Evolutionary conservation across 805 yeast genomes (phyloP), one percentile per base, ranked within the genome.

Genomic region (Zygotorulaspora danielsina): DNA sequence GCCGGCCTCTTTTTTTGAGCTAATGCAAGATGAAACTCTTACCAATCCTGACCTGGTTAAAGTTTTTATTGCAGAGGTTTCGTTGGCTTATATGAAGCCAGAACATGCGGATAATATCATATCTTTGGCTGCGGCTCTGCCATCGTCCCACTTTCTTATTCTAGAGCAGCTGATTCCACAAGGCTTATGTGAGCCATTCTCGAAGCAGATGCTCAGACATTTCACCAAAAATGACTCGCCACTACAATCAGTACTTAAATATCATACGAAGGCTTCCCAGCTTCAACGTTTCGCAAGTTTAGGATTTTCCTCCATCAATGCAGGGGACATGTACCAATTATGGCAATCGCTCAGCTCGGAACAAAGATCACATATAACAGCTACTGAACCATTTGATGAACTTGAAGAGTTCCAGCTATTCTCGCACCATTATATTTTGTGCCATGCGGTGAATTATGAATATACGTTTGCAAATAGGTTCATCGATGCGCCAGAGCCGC

Each of bases 11-110:
- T 79, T 73, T 42, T 45, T 60, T 13, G 42, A 50, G 19, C 12
- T 55, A 15, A 21, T 52, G 15, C 17, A 22, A 6, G 12, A 34
- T 5, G 25, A 37, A n/a, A 37, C 41, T 16, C 34, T 58, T 7
- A 30, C 45, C 7, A 52, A 44, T 19, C 48, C 59, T 1, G 50
- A 62, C n/a, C 50, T 67, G 2, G 62, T 72, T 4, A 76, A 71
- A 32, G 68, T 84, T 2, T 85, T 81, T 53, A 70, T 86, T 27
- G 90, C 94, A 1, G 95, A 84, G 57, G 94, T 85, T 3, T 84
- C 94, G 0, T 61, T 85, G 39, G 88, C 90, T 0, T 85, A 84
- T 57, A 84, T 85, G 93, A 66, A 70, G 26, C 79, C 83, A 9
- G 69, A 69, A 25, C 68, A 71, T 40, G 86, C 94, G 5, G 79